A percentile compares a stretch with the other conserved stretches of the same genome.
Conservation (phyloP, 805 yeast species). For the Myxozyma mucilagina region DNA sequence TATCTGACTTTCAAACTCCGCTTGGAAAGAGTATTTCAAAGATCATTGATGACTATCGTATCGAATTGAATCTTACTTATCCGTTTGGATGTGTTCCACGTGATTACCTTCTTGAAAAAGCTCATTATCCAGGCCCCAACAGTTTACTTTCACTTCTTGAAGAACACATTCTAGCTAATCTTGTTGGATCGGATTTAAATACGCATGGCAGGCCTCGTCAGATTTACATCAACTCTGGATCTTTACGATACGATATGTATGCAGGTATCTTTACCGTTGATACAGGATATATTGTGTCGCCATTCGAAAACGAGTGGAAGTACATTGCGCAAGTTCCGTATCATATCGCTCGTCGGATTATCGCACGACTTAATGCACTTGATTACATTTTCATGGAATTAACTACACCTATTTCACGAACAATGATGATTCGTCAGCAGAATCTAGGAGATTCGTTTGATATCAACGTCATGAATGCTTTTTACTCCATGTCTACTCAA, state of each 20-base stretch:
- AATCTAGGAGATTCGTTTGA: constrained; percentile 30
- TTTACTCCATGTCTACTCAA: constrained; percentile 33
- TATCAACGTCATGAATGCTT: constrained; percentile 22
- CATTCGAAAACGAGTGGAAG: constrained; percentile 80
- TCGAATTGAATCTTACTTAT: constrained; percentile 54
- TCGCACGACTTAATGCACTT: constrained; percentile 57
- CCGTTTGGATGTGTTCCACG: constrained; percentile 65
- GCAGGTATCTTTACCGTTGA: constrained; percentile 81
- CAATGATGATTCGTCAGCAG: constrained; percentile 24
- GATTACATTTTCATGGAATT: constrained; percentile 46
- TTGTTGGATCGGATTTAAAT: constrained; percentile 35
- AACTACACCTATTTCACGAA: constrained; percentile 31
- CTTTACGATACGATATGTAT: constrained; percentile 81
- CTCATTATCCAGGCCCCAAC: constrained; percentile 58
- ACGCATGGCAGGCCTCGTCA: constrained; percentile 46
- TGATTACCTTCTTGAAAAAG: constrained; percentile 65
- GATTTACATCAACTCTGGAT: constrained; percentile 79
- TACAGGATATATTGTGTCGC: constrained; percentile 78
- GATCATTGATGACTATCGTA: constrained; percentile 48
- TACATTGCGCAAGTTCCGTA: constrained; percentile 60
- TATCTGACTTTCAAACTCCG: constrained; percentile 51
- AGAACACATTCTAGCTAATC: constrained; percentile 53
- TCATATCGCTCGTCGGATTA: constrained; percentile 54
- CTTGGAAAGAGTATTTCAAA: constrained; percentile 54
- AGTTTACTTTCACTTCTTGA: constrained; percentile 64